Conservation (phyloP, 306 rosid species). For the Vigna angularis region DNA sequence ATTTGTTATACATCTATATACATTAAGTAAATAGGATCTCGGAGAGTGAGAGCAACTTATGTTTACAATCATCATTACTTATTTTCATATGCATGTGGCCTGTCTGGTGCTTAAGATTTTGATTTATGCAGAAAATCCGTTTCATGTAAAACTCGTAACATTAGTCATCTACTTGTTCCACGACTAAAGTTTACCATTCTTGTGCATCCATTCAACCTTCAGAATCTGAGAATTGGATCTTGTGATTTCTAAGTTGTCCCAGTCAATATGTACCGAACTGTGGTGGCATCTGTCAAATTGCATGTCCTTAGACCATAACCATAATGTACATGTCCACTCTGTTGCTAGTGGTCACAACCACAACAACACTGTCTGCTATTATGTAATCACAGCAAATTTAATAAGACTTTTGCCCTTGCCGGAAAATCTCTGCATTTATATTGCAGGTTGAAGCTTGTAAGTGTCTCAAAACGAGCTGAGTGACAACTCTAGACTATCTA, state of each 20-base stretch:
- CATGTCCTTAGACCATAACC: not conserved
- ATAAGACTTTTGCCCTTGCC: not conserved
- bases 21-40: not conserved
- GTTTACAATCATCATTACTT: not conserved
- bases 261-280: not conserved
- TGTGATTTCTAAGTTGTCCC: too few species aligned
- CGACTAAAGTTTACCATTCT: not conserved
- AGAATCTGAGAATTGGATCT: too few species aligned
- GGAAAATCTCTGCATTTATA: not conserved
- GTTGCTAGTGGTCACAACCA: not conserved
- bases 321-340: not conserved
- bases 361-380: conserved; percentile 9
- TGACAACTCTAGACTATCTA: not conserved
- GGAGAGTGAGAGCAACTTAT: not conserved
- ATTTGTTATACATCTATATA: not conserved
- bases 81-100: not conserved
- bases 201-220: too few species aligned
- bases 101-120: not conserved
- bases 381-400: not conserved
- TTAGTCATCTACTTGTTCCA: too few species aligned
- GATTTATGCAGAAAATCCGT: not conserved
- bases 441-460: not conserved
- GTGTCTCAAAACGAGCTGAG: not conserved
- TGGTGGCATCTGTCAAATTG: too few species aligned
- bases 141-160: not conserved